Evolutionary conservation across 768 basidiomycete species (phyloP).

Genomic region (Psilocybe azurescens): DNA sequence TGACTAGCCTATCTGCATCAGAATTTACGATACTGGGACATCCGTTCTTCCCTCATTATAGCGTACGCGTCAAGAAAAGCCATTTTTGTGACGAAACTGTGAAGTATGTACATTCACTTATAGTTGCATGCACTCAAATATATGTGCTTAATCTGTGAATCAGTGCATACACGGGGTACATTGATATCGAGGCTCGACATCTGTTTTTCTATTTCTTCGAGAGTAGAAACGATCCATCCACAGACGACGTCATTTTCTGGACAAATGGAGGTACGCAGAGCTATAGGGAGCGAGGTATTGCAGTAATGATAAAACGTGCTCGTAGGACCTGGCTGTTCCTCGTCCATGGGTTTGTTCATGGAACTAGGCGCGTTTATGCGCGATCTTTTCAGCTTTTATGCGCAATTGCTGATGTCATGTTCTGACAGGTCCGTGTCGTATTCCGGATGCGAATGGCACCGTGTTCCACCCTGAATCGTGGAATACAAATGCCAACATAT

Average conservation of each 20-base stretch:
- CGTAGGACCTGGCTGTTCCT: slow-evolving; percentile 37
- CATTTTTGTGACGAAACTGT: slow-evolving; percentile 64
- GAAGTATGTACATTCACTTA: slow-evolving; percentile 36
- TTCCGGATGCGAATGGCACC: slow-evolving; percentile 54
- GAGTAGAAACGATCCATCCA: slow-evolving; percentile 62
- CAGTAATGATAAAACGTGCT: too few species aligned
- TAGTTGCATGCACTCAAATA: too few species aligned
- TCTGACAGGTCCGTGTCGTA: slow-evolving; percentile 66
- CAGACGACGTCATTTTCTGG: slow-evolving; percentile 67
- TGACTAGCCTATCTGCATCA: slow-evolving; percentile 33
- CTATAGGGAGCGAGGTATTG: too few species aligned
- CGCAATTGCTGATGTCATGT: too few species aligned
- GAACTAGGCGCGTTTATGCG: slow-evolving; percentile 59
- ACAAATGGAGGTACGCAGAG: slow-evolving; percentile 48
- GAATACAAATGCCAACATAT: slow-evolving; percentile 72
- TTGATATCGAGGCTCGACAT: slow-evolving; percentile 66
- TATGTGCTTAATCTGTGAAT: background rate
- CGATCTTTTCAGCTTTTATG: too few species aligned
- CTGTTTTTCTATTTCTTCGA: slow-evolving; percentile 84
- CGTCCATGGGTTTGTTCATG: slow-evolving; percentile 71
- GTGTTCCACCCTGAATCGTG: slow-evolving; percentile 64
- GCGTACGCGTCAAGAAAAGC: slow-evolving; percentile 60
- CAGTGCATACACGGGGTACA: slow-evolving; percentile 39
- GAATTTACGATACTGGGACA: slow-evolving; percentile 46
- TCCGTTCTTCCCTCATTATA: slow-evolving; percentile 55